Conservation (phyloP, 805 yeast species). For the Saturnispora halmiae region DNA sequence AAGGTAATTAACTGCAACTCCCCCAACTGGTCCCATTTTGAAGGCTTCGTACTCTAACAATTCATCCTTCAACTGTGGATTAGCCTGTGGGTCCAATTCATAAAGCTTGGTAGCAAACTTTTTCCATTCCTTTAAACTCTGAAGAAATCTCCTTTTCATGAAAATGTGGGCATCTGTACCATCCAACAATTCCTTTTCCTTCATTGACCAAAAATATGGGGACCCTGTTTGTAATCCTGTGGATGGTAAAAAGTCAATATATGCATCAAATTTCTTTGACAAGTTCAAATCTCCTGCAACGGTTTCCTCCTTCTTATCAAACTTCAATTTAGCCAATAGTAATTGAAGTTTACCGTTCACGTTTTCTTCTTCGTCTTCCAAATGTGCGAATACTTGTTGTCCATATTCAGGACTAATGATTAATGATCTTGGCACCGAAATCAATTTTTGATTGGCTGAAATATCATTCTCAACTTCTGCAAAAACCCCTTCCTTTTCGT, state of each 20-base stretch:
- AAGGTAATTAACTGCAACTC: conserved; percentile 15
- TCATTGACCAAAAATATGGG: conserved; percentile 58
- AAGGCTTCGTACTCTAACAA: conserved; percentile 21
- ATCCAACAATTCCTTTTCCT: conserved; percentile 41
- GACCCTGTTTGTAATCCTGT: conserved; percentile 35
- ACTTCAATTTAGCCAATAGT: conserved; percentile 35
- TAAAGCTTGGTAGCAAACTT: conserved; percentile 19
- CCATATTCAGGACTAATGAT: conserved; percentile 33
- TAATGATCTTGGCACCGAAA: conserved; percentile 32
- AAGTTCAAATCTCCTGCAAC: conserved; percentile 14
- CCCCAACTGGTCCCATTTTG: conserved; percentile 16
- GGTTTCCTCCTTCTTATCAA: conserved; percentile 21
- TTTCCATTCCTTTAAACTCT: conserved; percentile 55
- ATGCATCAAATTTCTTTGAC: conserved; percentile 31
- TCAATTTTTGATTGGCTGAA: conserved; percentile 18
- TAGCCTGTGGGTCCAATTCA: conserved; percentile 2
- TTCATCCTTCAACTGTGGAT: conserved; percentile 16
- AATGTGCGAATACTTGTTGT: conserved; percentile 13
- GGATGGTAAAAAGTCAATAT: conserved; percentile 40
- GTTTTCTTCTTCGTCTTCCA: conserved; percentile 8
- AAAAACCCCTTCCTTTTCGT: conserved; percentile 28
- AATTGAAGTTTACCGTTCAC: conserved; percentile 32
- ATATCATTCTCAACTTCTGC: conserved; percentile 22
- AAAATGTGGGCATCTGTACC: conserved; percentile 67
- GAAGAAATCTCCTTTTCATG: conserved; percentile 36